phyloP scores from a whole-genome alignment of 1,284 basidiomycete species.

The Sphaerobolus stellatus region DNA sequence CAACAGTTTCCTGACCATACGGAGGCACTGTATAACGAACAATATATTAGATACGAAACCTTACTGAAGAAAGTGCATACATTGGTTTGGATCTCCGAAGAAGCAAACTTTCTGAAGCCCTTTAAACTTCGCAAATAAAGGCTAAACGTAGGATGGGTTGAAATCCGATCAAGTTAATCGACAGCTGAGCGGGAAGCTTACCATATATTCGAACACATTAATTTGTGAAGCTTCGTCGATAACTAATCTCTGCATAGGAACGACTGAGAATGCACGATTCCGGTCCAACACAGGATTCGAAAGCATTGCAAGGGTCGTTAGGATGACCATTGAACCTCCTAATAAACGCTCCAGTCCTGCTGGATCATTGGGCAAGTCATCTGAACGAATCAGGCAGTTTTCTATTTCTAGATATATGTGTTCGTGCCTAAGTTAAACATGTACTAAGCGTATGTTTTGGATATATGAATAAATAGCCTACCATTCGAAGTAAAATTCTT shows the following conservation, averaged over 20 bases:
- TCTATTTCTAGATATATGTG: constrained; percentile 55
- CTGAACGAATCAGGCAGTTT: constrained; percentile 50
- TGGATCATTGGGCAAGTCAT: constrained; percentile 35
- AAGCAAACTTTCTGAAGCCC: constrained; percentile 62
- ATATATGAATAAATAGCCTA: constrained; percentile 30
- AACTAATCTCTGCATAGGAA: constrained; percentile 45
- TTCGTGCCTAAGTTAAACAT: constrained; percentile 60
- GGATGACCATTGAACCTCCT: constrained; percentile 50
- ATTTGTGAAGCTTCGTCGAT: constrained; percentile 70
- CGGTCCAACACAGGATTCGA: constrained; percentile 41
- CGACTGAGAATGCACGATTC: constrained; percentile 41
- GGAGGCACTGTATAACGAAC: constrained; percentile 45
- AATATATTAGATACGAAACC: neutral
- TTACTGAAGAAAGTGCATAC: constrained; percentile 37
- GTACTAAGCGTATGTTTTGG: neutral
- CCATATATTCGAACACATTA: constrained; percentile 54
- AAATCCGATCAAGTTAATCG: neutral
- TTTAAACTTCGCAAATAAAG: constrained; percentile 47
- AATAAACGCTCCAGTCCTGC: constrained; percentile 22
- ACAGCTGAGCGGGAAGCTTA: neutral
- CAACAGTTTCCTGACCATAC: constrained; percentile 50
- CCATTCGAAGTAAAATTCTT: constrained; percentile 62
- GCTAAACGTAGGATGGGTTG: constrained; percentile 13
- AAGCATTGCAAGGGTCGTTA: constrained; percentile 74
- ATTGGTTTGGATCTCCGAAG: constrained; percentile 75